Conservation (phyloP, 2,329 filamentous ascomycete species). For the Thelonectria rubi region DNA sequence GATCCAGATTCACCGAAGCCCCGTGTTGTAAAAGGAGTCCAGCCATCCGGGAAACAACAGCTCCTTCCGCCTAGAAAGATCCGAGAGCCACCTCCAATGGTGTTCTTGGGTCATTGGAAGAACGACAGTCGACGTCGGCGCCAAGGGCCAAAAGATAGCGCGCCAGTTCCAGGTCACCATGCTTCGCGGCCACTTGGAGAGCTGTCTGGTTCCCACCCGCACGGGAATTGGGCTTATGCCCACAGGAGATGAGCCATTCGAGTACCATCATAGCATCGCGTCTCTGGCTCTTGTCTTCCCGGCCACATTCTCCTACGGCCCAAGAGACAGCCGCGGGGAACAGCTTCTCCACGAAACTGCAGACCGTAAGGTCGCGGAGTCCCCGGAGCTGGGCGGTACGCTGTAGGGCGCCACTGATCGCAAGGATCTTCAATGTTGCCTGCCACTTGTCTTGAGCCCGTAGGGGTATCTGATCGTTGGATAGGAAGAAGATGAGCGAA, state of each 20-base stretch:
- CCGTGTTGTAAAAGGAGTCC: background rate
- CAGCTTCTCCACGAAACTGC: conserved; percentile 7
- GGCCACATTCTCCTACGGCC: background rate
- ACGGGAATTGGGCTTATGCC: background rate
- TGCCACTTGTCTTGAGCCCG: background rate
- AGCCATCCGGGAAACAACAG: background rate
- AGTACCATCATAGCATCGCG: background rate
- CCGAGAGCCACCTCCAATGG: background rate
- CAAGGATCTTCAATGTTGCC: background rate
- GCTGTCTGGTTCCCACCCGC: background rate
- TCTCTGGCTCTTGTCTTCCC: background rate
- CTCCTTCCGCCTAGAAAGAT: too few relatives aligned
- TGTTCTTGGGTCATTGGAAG: background rate
- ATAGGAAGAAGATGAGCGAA: background rate
- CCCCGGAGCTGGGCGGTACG: background rate
- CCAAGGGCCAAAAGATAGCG: background rate
- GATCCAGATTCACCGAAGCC: background rate
- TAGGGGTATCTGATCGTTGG: conserved; percentile 1
- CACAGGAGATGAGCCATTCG: conserved; percentile 2
- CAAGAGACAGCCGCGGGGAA: background rate
- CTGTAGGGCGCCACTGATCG: background rate
- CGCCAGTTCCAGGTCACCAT: background rate
- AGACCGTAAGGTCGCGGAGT: background rate
- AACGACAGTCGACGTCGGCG: background rate
- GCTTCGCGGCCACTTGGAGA: background rate